phyloP scores from a whole-genome alignment of 2,329 filamentous ascomycete genomes.

The Fonsecaea nubica region DNA sequence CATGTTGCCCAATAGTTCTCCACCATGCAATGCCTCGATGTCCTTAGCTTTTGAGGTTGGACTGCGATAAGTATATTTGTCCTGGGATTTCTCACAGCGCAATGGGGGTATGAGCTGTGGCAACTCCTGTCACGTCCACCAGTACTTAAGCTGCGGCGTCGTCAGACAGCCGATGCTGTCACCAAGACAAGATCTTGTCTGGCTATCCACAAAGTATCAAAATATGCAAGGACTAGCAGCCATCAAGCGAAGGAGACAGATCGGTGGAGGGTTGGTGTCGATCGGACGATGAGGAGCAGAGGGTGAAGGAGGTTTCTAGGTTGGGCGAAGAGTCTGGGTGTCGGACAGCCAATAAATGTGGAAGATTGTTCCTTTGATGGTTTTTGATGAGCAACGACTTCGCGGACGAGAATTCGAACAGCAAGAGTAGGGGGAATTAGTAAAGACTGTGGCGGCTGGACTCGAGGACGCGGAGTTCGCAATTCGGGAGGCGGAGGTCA shows the following conservation, averaged over 20 bases:
- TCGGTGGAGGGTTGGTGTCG: background rate
- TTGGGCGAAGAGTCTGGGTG: background rate
- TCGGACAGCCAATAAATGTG: slow-evolving; percentile 9
- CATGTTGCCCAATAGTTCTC: slow-evolving; percentile 65
- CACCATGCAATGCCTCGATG: slow-evolving; percentile 9
- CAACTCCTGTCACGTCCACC: background rate
- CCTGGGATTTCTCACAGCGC: slow-evolving; percentile 1
- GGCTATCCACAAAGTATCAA: slow-evolving; percentile 11
- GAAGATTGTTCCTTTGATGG: background rate
- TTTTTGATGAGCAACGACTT: background rate
- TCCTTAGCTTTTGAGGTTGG: background rate
- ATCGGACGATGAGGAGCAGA: background rate
- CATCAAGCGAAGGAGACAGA: slow-evolving; percentile 24
- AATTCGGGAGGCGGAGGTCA: slow-evolving; percentile 29
- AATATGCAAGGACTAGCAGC: slow-evolving; percentile 7
- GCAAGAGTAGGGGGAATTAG: slow-evolving; percentile 13
- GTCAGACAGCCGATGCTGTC: background rate
- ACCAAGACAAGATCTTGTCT: slow-evolving; percentile 3
- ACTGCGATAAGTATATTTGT: background rate
- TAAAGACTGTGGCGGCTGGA: slow-evolving; percentile 34
- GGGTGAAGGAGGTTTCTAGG: background rate
- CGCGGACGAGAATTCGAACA: slow-evolving; percentile 3
- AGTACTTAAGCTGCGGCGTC: background rate
- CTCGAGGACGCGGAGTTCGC: slow-evolving; percentile 29
- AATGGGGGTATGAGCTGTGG: background rate